phyloP scores from a whole-genome alignment of 768 basidiomycete genomes.

The Lentinula detonsa region DNA sequence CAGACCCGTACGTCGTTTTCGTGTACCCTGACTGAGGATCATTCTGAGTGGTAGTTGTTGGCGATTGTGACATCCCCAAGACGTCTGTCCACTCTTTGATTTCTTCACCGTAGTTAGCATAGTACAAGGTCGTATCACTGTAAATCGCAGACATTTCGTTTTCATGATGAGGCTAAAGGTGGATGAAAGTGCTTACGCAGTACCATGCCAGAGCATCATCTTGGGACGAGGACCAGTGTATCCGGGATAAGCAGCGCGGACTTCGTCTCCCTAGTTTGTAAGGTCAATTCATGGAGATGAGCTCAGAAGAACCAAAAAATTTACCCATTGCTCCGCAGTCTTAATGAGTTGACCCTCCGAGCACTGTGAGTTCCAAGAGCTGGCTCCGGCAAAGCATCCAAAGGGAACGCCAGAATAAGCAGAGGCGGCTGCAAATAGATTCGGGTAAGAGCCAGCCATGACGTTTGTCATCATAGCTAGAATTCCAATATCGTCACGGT shows the following conservation, averaged over 20 bases:
- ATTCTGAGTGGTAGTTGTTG: constrained; percentile 31
- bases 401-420: constrained; percentile 51
- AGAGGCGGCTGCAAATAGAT: constrained; percentile 43
- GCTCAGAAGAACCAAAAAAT: constrained; percentile 6
- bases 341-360: constrained; percentile 34
- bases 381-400: constrained; percentile 45
- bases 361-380: constrained; percentile 42
- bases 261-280: constrained; percentile 31
- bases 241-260: constrained; percentile 42
- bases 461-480: constrained; percentile 56
- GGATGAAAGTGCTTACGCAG: constrained; percentile 19
- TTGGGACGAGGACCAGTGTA: constrained; percentile 45
- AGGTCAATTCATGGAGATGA: not conserved
- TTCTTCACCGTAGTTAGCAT: constrained; percentile 43
- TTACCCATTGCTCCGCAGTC: constrained; percentile 43
- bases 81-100: constrained; percentile 55
- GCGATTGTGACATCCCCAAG: constrained; percentile 37
- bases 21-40: constrained; percentile 41
- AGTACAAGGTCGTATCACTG: constrained; percentile 46
- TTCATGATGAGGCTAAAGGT: not conserved
- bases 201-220: constrained; percentile 52
- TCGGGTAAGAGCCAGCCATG: constrained; percentile 44
- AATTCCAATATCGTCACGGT: not conserved
- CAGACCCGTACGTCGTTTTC: constrained; percentile 39
- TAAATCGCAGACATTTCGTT: not conserved